phyloP scores from a whole-genome alignment of 2,329 filamentous ascomycete species.

The Aspergillus sp. region DNA sequence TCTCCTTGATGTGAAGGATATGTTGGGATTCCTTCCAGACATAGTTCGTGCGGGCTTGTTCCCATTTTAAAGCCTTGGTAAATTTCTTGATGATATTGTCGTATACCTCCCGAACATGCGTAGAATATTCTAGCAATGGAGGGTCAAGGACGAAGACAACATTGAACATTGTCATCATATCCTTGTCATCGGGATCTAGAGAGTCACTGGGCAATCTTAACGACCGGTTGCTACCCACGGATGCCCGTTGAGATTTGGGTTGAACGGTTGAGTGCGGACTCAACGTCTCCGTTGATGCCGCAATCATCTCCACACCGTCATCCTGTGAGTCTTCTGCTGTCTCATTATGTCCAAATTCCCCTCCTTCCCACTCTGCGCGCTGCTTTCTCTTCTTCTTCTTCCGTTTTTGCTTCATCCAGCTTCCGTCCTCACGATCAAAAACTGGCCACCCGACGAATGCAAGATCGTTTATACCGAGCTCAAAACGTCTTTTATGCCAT shows the following conservation, averaged over 20 bases:
- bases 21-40: conserved; percentile 87
- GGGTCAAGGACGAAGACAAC: conserved; percentile 89
- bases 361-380: conserved; percentile 30
- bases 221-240: conserved; percentile 20
- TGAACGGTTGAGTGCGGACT: conserved; percentile 23
- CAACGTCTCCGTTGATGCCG: conserved; percentile 28
- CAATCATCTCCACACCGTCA: conserved; percentile 32
- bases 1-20: conserved; percentile 78
- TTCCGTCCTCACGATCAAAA: conserved; percentile 74
- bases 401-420: conserved; percentile 68
- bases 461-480: conserved; percentile 76
- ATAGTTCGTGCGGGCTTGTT: conserved; percentile 85
- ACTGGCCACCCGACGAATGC: conserved; percentile 81
- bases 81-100: conserved; percentile 88
- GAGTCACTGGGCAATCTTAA: conserved; percentile 24
- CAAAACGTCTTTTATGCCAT: conserved; percentile 79
- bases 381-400: conserved; percentile 43
- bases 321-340: conserved; percentile 33
- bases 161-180: conserved; percentile 94
- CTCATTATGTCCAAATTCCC: conserved; percentile 38
- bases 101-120: conserved; percentile 75
- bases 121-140: conserved; percentile 72
- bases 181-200: conserved; percentile 42
- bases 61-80: conserved; percentile 88
- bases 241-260: conserved; percentile 25